A percentile compares a stretch with the other conserved stretches of the same genome.
Evolutionary conservation across 331 rosid genomes (phyloP).

Genomic region (Prunus yedoensis): DNA sequence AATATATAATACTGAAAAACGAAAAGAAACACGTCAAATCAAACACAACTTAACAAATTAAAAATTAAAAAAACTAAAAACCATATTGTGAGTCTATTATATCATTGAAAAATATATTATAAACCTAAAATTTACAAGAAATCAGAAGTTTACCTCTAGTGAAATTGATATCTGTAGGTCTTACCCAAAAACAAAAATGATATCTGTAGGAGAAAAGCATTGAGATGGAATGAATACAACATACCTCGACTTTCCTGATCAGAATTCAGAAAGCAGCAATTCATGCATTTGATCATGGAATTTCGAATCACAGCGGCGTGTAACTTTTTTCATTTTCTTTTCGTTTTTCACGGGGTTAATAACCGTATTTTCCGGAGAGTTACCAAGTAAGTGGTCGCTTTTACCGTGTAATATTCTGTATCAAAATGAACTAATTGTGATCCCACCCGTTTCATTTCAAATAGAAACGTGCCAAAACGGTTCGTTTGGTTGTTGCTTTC

Average conservation of each 20-base stretch:
- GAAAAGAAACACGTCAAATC: not conserved
- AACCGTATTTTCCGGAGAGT: constrained; percentile 7
- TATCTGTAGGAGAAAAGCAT: not conserved
- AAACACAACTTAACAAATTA: too few relatives aligned
- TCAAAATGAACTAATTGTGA: not conserved
- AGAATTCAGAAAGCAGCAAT: not conserved
- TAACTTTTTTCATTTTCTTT: not conserved
- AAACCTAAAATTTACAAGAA: not conserved
- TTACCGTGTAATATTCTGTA: not conserved
- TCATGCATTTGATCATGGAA: constrained; percentile 1
- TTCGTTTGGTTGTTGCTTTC: not conserved
- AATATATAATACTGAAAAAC: not conserved
- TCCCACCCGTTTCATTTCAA: not conserved
- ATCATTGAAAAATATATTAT: not conserved
- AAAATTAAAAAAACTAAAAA: too few relatives aligned
- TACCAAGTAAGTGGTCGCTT: constrained; percentile 14
- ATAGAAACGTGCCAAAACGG: not conserved
- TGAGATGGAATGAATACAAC: not conserved
- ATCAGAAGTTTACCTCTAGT: not conserved
- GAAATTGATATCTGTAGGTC: not conserved
- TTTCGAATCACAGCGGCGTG: not conserved
- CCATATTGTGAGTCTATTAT: not conserved
- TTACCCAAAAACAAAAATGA: too few relatives aligned
- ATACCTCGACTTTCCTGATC: not conserved
- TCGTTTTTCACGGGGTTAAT: not conserved